Percentiles rank a stretch among this genome's conserved stretches.
phyloP scores from a whole-genome alignment of 176 grass and related monocot genomes.

The Eragrostis nindensis region DNA sequence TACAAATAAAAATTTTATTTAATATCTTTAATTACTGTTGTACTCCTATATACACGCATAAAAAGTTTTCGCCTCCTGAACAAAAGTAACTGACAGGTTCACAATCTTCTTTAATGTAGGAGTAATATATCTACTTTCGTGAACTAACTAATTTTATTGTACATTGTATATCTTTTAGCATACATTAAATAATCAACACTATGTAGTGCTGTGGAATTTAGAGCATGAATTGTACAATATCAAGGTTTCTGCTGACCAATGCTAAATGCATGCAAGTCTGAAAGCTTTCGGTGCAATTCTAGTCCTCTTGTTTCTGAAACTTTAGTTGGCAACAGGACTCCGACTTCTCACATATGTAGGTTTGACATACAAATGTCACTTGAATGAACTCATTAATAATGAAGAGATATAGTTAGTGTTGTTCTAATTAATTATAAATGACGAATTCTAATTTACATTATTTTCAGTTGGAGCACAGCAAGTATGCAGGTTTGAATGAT shows the following conservation, averaged over 20 bases:
- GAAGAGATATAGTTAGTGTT: not conserved
- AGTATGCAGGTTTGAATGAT: slow-evolving; percentile 67
- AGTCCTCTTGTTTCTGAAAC: not conserved
- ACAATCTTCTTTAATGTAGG: not conserved
- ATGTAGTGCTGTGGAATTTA: not conserved
- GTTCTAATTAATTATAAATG: not conserved
- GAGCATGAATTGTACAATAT: not conserved
- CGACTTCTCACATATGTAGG: not conserved
- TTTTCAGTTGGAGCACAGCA: slow-evolving; percentile 81
- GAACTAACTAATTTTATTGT: not conserved
- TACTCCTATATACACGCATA: not conserved
- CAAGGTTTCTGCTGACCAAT: not conserved
- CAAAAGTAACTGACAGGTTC: not conserved
- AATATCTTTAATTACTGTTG: not conserved
- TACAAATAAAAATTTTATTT: not conserved
- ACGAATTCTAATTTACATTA: not conserved
- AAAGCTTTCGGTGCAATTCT: not conserved
- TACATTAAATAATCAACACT: not conserved
- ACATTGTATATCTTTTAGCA: not conserved
- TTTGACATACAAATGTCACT: not conserved
- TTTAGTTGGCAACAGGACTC: not conserved
- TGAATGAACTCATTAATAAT: not conserved
- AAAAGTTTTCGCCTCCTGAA: not conserved
- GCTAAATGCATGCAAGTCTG: not conserved
- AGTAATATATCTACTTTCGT: not conserved